A percentile compares a stretch with the other conserved stretches of the same genome.
Evolutionary conservation across 2,329 filamentous ascomycete species (phyloP).

Genomic region (Aspergillus sp.): DNA sequence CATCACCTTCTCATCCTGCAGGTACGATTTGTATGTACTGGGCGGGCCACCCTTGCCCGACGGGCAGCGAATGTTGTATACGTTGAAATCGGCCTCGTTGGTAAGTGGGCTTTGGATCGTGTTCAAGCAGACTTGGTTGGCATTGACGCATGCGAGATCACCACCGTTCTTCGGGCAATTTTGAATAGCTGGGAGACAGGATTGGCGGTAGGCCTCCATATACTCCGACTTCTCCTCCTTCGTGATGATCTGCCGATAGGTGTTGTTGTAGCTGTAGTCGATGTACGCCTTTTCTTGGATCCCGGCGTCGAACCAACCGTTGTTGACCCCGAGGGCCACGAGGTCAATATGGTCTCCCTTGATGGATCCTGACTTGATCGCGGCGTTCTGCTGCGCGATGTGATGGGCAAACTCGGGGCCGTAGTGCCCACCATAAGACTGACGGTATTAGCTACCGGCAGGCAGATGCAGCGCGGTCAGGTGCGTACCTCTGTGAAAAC

Average conservation of each 20-base stretch:
- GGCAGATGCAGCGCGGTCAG: too few species aligned
- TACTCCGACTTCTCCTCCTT: constrained; percentile 21
- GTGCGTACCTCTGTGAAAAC: constrained; percentile 22
- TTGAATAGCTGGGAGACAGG: constrained; percentile 32
- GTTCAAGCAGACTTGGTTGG: constrained; percentile 27
- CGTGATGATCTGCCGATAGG: constrained; percentile 35
- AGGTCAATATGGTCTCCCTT: constrained; percentile 40
- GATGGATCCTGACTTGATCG: constrained; percentile 27
- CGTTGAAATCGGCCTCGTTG: constrained; percentile 18
- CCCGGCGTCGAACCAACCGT: constrained; percentile 46
- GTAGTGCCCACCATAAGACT: constrained; percentile 30
- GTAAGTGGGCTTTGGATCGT: constrained; percentile 28
- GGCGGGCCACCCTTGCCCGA: constrained; percentile 32
- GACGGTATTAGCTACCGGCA: constrained; percentile 1
- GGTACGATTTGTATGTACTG: constrained; percentile 34
- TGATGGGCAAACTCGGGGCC: constrained; percentile 28
- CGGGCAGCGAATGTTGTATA: constrained; percentile 40
- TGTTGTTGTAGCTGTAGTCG: constrained; percentile 40
- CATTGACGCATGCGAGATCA: constrained; percentile 22
- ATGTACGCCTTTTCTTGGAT: constrained; percentile 37
- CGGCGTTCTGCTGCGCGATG: constrained; percentile 28
- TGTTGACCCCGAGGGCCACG: constrained; percentile 48
- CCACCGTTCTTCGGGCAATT: constrained; percentile 26
- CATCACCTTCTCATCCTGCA: constrained; percentile 28
- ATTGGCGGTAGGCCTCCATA: constrained; percentile 22